These are phyloP conservation scores for Senna tora DNA, from an alignment of 306 rosid genomes.

Conservation along the genomic window DNA sequence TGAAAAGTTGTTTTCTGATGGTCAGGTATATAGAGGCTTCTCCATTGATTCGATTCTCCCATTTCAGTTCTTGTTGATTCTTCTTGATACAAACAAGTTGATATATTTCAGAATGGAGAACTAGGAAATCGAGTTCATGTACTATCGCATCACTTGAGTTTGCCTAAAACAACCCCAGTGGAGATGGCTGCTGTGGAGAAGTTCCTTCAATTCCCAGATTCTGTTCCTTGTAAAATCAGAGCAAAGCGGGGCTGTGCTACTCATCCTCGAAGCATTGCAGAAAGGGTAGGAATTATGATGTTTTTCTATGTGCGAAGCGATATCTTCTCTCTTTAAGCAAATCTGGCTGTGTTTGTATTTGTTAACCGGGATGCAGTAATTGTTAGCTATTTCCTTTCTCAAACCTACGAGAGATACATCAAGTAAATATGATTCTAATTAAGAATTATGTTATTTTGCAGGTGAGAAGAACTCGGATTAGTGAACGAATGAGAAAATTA, in stretches of 20 bases:
- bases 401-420: constrained; percentile 5
- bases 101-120: constrained; percentile 60
- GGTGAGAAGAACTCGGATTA: constrained; percentile 92
- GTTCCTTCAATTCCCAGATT: constrained; percentile 75
- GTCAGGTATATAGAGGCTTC: constrained; percentile 53
- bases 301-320: neutral
- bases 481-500: constrained; percentile 92
- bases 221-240: constrained; percentile 93
- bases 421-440: constrained; percentile 4
- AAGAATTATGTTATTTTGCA: constrained; percentile 31
- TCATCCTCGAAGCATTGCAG: constrained; percentile 98
- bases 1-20: constrained; percentile 46
- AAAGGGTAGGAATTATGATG: constrained; percentile 74
- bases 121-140: constrained; percentile 57
- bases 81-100: constrained; percentile 8
- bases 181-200: constrained; percentile 69
- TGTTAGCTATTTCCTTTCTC: neutral
- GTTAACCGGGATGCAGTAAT: neutral
- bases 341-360: neutral
- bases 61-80: constrained; percentile 26
- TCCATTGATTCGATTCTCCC: neutral
- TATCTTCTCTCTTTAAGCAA: neutral
- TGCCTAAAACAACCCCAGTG: constrained; percentile 68
- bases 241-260: constrained; percentile 98
- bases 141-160: constrained; percentile 78